Evolutionary conservation across 805 yeast genomes (phyloP), one percentile per base, ranked within the genome.

Genomic region (Saccharomyces paradoxus): DNA sequence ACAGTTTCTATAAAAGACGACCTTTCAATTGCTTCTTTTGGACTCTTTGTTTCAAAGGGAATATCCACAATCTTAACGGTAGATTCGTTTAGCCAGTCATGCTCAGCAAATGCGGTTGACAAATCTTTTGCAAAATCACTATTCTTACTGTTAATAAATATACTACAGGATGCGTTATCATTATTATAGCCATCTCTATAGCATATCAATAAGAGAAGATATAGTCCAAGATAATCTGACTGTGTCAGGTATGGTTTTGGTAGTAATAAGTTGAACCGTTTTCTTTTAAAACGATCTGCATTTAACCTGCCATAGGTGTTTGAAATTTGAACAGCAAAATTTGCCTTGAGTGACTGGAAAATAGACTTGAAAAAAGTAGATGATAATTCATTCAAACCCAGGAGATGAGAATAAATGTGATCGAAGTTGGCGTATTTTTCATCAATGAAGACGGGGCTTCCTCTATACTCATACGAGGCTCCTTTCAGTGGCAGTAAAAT

Each of bases 351-450:
- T 5, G 60, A 54, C 12, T 59, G 48, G 1, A 66, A 55, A 7
- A 67, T 29, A 8, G 57, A 51, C 5, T 55, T 54, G 50, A 68
- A 66, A 51, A 66, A 68, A 26, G 56, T 58, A 1, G 64, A 62
- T 4, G 68, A 55, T 17, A 68, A 51, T 29, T 67, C 71, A 51
- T 68, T 68, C 6, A 62, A 44, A n/a, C 69, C 68, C 8, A 67
- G 41, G n/a, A 68, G 49, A 49, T 65, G 71, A 0, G 68, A 64
- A 37, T 58, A 62, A 10, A 60, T 52, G 44, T 64, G 67, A n/a
- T 62, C 65, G 54, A 65, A 66, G 48, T 57, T 60, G n/a, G 48
- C 53, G 48, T 63, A 65, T 22, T 53, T 61, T 29, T 63, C 66
- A 22, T 59, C 60, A 17, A 52, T 52, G 9, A 60, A 29, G 2